Base-by-base conservation (phyloP, 148 eudicot genomes). In the Pharnaceum exiguum region DNA sequence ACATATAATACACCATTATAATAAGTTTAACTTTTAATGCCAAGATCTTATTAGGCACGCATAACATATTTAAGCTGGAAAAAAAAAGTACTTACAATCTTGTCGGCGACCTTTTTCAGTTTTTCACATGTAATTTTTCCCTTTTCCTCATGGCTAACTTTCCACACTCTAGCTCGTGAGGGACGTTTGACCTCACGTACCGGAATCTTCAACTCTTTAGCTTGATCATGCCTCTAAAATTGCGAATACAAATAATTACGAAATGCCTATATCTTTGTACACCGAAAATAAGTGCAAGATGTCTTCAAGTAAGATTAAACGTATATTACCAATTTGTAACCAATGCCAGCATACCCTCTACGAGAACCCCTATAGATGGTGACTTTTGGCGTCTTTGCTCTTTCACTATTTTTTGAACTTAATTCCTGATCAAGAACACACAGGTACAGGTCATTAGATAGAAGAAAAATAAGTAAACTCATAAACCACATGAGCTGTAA, bases 261-360 rank as follows among this genome's bases (percentile, higher is more conserved):
- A n/a, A n/a, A n/a, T n/a, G n/a, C n/a, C n/a, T n/a, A n/a, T n/a
- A n/a, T n/a, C n/a, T n/a, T n/a, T n/a, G n/a, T n/a, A n/a, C n/a
- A n/a, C n/a, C n/a, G n/a, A n/a, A n/a, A n/a, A n/a, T n/a, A n/a
- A n/a, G n/a, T n/a, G n/a, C n/a, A n/a, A n/a, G n/a, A n/a, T n/a
- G n/a, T n/a, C n/a, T n/a, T n/a, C n/a, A n/a, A n/a, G n/a, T n/a
- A n/a, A n/a, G n/a, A n/a, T n/a, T n/a, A n/a, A n/a, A n/a, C n/a
- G n/a, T n/a, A n/a, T n/a, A n/a, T 36, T 22, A 37, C 46, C 16
- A 55, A 18, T 27, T 55, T 45, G 24, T 55, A 40, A 27, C 37
- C 59, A 55, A 55, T 55, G 46, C 59, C 46, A 12, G 42, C 59
- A 55, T 55, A 55, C 37, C 59, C 46, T 12, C 37, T 55, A 55